A percentile compares a stretch with the other conserved stretches of the same genome.
These are phyloP conservation scores for Allium sativum DNA, from an alignment of 106 monocot species.

Conservation along the genomic window DNA sequence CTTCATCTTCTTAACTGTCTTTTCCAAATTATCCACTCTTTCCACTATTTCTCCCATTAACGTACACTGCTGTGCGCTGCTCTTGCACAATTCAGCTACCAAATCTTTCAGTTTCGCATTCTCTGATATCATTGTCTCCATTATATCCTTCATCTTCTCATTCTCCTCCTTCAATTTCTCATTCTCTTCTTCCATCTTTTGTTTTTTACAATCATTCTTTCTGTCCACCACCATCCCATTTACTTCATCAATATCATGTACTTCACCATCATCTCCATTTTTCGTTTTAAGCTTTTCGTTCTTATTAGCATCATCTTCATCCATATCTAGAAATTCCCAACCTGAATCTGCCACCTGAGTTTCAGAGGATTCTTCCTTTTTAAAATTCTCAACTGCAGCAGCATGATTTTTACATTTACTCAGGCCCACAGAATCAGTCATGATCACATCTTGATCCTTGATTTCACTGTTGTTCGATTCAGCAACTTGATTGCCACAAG, in stretches of 20 bases:
- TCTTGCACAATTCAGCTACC: conserved; percentile 46
- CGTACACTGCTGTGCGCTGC: conserved; percentile 43
- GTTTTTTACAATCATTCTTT: not conserved
- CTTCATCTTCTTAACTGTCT: conserved; percentile 34
- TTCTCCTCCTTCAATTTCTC: not conserved
- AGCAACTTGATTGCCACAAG: not conserved
- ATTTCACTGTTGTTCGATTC: not conserved
- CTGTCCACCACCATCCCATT: not conserved
- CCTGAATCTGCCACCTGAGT: not conserved
- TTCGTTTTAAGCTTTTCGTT: not conserved
- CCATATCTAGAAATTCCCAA: not conserved
- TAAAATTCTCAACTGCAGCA: not conserved
- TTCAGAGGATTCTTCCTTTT: not conserved
- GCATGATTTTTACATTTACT: not conserved
- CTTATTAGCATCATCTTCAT: not conserved
- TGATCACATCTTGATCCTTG: not conserved
- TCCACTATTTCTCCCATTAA: conserved; percentile 43
- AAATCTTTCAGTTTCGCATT: conserved; percentile 36
- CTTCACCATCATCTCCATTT: not conserved
- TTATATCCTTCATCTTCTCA: conserved; percentile 18
- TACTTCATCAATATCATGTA: not conserved
- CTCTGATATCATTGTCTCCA: conserved; percentile 45
- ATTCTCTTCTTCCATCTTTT: not conserved
- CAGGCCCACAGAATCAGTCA: not conserved
- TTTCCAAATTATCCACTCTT: conserved; percentile 49